Evolutionary conservation across 2,329 filamentous ascomycete species (phyloP).

Genomic region (Fusarium verticillioides): DNA sequence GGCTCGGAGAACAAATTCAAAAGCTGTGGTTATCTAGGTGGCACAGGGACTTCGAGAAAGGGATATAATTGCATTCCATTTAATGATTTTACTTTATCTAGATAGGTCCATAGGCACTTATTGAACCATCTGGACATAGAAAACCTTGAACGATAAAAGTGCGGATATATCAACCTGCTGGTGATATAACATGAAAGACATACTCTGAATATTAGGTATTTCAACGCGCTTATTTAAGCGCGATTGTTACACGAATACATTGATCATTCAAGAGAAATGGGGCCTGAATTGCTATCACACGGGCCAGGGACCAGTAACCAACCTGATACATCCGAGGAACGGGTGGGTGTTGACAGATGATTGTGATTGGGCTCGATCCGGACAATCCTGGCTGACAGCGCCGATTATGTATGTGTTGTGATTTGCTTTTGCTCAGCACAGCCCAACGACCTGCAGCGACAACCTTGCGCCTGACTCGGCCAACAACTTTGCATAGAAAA

Average conservation of each 20-base stretch:
- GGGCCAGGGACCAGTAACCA: neutral
- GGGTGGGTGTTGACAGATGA: neutral
- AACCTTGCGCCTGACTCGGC: neutral
- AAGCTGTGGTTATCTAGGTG: neutral
- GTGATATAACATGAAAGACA: neutral
- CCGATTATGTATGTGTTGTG: neutral
- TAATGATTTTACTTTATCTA: neutral
- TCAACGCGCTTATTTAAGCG: neutral
- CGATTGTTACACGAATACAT: neutral
- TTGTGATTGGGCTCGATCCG: neutral
- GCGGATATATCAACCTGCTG: neutral
- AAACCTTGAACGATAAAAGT: neutral
- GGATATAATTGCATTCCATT: neutral
- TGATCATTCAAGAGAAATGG: neutral
- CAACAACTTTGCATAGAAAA: neutral
- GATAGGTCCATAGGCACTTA: neutral
- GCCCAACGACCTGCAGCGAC: neutral
- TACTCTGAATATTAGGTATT: neutral
- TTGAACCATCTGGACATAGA: neutral
- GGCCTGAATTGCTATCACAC: neutral
- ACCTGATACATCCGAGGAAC: neutral
- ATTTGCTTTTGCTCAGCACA: conserved; percentile 23
- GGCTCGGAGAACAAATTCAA: neutral
- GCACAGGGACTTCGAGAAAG: neutral
- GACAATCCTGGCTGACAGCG: neutral